These are phyloP conservation scores for Leccinum incarnatum DNA, from an alignment of 768 basidiomycete species.

Conservation along the genomic window DNA sequence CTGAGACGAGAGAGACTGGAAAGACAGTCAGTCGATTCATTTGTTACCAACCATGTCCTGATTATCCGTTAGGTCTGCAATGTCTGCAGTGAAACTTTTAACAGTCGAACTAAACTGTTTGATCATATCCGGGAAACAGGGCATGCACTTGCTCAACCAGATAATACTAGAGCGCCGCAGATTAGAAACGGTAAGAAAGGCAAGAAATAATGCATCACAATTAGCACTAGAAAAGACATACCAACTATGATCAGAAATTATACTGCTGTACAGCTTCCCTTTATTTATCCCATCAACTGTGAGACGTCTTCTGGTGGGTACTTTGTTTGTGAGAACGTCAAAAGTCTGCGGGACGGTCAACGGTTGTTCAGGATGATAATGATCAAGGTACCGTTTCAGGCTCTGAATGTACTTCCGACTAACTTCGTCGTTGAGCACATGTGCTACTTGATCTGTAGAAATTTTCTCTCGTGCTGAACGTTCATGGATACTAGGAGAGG, in stretches of 20 bases:
- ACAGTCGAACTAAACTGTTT: constrained; percentile 73
- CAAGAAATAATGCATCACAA: constrained; percentile 16
- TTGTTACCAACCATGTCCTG: constrained; percentile 7
- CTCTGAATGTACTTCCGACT: constrained; percentile 99
- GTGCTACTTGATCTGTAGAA: constrained; percentile 93
- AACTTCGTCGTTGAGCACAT: constrained; percentile 98
- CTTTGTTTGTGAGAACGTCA: constrained; percentile 95
- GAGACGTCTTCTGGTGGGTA: constrained; percentile 92
- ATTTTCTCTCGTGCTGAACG: constrained; percentile 98
- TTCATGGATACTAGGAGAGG: constrained; percentile 78
- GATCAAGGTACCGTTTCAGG: constrained; percentile 73
- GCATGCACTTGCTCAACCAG: constrained; percentile 56
- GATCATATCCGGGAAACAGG: constrained; percentile 66
- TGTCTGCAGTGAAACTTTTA: constrained; percentile 60
- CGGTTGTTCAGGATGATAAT: not conserved
- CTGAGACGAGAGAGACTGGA: not conserved
- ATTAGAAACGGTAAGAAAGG: constrained; percentile 37
- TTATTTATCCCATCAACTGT: constrained; percentile 79
- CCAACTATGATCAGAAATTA: constrained; percentile 4
- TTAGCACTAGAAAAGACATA: constrained; percentile 9
- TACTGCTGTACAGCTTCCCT: not conserved
- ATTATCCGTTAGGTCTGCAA: constrained; percentile 51
- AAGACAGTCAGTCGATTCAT: not conserved
- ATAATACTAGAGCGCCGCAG: constrained; percentile 22
- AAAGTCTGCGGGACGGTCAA: constrained; percentile 50